These are phyloP conservation scores for Ogataea methylovora DNA, from an alignment of 805 yeast genomes.

Conservation along the genomic window DNA sequence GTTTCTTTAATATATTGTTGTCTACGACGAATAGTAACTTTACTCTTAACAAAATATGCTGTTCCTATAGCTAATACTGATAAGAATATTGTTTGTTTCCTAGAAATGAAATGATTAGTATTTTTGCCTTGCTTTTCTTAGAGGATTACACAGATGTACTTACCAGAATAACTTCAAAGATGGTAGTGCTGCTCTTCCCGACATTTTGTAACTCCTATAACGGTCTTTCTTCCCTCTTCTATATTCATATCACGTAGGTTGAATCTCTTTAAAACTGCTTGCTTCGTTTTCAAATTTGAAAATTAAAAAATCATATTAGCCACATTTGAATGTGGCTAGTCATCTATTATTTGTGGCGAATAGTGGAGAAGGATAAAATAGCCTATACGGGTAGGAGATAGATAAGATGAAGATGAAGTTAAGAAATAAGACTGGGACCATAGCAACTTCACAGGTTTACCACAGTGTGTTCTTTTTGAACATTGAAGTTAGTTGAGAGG, in stretches of 20 bases:
- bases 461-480: no score
- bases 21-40: constrained; percentile 26
- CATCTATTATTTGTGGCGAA: no score
- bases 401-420: no score
- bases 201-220: constrained; percentile 46
- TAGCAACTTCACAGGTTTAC: no score
- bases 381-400: no score
- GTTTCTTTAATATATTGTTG: constrained; percentile 27
- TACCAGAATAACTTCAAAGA: constrained; percentile 2
- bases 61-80: constrained; percentile 22
- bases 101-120: background rate
- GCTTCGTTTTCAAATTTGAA: no score
- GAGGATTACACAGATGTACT: no score
- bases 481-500: background rate
- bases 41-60: constrained; percentile 26
- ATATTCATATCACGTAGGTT: background rate
- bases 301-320: no score
- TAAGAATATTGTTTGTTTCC: constrained; percentile 25
- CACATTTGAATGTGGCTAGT: no score
- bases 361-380: no score
- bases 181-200: constrained; percentile 48
- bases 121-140: background rate
- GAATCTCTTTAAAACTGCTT: no score
- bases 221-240: background rate
- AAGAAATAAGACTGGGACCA: no score